Evolutionary conservation across 2,329 filamentous ascomycete genomes (phyloP), one percentile per base, ranked within the genome.

Genomic region (Pyrenochaeta sp.): DNA sequence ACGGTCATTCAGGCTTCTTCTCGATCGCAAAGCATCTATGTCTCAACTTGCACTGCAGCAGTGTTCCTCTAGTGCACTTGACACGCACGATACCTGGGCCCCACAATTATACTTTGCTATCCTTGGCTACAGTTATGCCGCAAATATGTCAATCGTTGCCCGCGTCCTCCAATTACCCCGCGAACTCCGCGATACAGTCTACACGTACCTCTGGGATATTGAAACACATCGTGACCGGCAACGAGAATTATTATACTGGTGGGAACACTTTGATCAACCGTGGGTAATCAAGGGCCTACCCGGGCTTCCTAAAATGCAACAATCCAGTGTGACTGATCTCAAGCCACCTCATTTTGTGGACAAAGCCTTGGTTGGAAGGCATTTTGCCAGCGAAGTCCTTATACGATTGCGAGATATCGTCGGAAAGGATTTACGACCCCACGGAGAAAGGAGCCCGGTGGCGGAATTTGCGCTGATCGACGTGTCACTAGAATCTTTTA

Each of bases 281-380:
- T 58, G 49, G 52, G 40, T 52, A 18, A n/a, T 31, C 18, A 31
- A 23, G 9, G 33, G 41, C 17, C 27, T 49, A 2, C 33, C 44
- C 18, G 11, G 14, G 4, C 29, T 14, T 21, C 39, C 29, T n/a
- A 37, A 40, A 15, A 29, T 32, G 6, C 39, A 21, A 7, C 17
- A 10, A 23, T 29, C 43, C 20, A 23, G 15, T n/a, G 29, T 4
- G 10, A 46, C 32, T 11, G 27, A 15, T 29, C 37, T 53, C 7
- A 37, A 33, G 14, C 52, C 49, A 12, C 53, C 49, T n/a, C 42
- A 56, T 36, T 56, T 56, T 27, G 40, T 56, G 21, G 49, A 56
- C 21, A 29, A 42, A n/a, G 43, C 21, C 2, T 50, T 56, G 15
- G 44, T 58, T 31, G 55, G 47, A 10, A 20, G 15, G 1, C 7